These are phyloP conservation scores for Cutaneotrichosporon arboriforme DNA, from an alignment of 1,284 basidiomycete species.

Conservation along the genomic window DNA sequence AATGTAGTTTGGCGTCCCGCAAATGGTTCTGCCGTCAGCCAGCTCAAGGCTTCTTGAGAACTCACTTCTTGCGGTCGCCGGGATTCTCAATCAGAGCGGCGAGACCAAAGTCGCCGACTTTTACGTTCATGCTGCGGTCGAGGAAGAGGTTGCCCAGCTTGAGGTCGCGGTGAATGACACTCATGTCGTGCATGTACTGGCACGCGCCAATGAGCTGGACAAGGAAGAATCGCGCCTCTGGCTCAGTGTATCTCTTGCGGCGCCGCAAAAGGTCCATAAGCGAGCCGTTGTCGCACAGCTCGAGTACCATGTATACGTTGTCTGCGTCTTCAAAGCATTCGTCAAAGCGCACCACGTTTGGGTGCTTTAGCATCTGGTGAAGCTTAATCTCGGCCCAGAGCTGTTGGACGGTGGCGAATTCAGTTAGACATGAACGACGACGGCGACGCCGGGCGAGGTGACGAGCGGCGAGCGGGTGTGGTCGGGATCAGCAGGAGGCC, in stretches of 20 bases:
- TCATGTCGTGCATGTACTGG: conserved; percentile 90
- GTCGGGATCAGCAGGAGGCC: not conserved
- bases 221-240: conserved; percentile 87
- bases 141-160: conserved; percentile 95
- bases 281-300: conserved; percentile 77
- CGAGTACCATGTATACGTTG: conserved; percentile 96
- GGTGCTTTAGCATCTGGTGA: conserved; percentile 82
- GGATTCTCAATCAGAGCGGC: conserved; percentile 94
- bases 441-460: not conserved
- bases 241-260: conserved; percentile 82
- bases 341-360: conserved; percentile 86
- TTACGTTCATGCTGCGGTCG: conserved; percentile 86
- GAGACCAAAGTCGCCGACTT: conserved; percentile 95
- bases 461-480: not conserved
- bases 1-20: conserved; percentile 98
- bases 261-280: conserved; percentile 84
- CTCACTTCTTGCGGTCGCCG: conserved; percentile 87
- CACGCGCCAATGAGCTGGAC: conserved; percentile 92
- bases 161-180: conserved; percentile 93
- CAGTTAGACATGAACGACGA: not conserved
- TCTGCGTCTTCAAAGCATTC: conserved; percentile 94
- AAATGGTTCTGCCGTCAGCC: conserved; percentile 63
- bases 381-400: conserved; percentile 99
- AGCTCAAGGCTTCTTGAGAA: not conserved
- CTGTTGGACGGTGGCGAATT: conserved; percentile 46